Evolutionary conservation across 495 filamentous ascomycete genomes (phyloP), one percentile per base, ranked within the genome.

Genomic region (Penicillium odoratum): DNA sequence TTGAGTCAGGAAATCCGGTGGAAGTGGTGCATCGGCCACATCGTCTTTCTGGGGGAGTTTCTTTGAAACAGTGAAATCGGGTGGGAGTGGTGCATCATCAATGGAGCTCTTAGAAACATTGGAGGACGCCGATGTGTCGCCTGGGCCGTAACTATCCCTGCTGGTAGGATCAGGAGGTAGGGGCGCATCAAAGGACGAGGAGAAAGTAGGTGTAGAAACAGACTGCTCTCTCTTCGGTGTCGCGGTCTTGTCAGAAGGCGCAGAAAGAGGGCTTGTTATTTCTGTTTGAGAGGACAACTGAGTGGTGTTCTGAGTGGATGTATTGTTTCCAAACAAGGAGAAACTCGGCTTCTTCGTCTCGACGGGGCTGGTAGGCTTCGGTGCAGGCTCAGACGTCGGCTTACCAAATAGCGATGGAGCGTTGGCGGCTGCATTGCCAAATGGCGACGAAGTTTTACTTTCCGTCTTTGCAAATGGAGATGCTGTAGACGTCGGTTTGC

Each of bases 101-200:
- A 66, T 50, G n/a, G 76, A 78, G 47, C 68, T 75, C 59, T 78
- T 74, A 11, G 81, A 79, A 7, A 75, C 72, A 49, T 80, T 82
- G 5, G 89, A 88, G 16, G 88, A 89, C 54, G 80, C 80, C 7
- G 88, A 88, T 28, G 87, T 86, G 52, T 91, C 87, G 29, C 86
- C 84, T 52, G 85, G 71, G 33, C 78, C 77, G 70, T 86, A 90
- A 46, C 66, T 76, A 57, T 78, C 76, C 74, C 86, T 88, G 75
- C 84, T 91, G 21, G 87, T 89, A 44, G 88, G 69, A 58, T 92
- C 88, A n/a, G 89, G 90, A 31, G 90, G 90, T 36, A 93, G 70
- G 51, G 91, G 90, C 13, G 81, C 67, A 62, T 87, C 83, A 1
- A 60, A 38, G 18, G 56, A 1, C 21, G 21, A 46, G 62, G 62